Percentiles rank a stretch among this genome's conserved stretches.
Conservation (phyloP, 345 rosid genomes). For the Moricandia arvensis region DNA sequence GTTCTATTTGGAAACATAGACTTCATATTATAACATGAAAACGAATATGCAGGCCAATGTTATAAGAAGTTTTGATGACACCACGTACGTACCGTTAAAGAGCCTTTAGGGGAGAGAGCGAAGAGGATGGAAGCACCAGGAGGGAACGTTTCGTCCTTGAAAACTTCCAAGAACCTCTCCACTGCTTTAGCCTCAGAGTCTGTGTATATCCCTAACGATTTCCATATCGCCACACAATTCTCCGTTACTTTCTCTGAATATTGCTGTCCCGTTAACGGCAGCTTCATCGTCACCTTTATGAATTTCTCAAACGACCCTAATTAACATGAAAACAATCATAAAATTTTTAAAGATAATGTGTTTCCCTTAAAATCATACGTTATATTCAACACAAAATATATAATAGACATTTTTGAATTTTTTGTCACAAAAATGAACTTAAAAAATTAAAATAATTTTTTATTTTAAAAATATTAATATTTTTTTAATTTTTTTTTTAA, state of each 20-base stretch:
- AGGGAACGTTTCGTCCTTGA: conserved; percentile 61
- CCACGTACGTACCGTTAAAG: conserved; percentile 34
- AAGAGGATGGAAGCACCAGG: conserved; percentile 77
- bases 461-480: too few relatives aligned
- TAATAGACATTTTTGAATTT: too few relatives aligned
- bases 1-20: background rate
- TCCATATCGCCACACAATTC: conserved; percentile 74
- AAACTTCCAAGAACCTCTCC: conserved; percentile 50
- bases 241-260: conserved; percentile 75
- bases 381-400: too few relatives aligned
- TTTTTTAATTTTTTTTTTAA: too few relatives aligned
- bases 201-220: conserved; percentile 61
- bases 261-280: conserved; percentile 65
- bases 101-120: conserved; percentile 50
- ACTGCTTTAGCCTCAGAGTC: conserved; percentile 79
- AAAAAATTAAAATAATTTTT: too few relatives aligned
- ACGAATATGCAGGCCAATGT: background rate
- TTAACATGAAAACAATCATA: background rate
- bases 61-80: background rate
- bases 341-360: too few relatives aligned
- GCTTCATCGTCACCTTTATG: conserved; percentile 54
- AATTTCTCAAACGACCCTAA: conserved; percentile 68
- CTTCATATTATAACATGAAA: background rate
- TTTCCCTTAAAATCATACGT: too few relatives aligned
- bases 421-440: too few relatives aligned